phyloP scores from a whole-genome alignment of 305 asterid genomes.

The Ilex paraguariensis region DNA sequence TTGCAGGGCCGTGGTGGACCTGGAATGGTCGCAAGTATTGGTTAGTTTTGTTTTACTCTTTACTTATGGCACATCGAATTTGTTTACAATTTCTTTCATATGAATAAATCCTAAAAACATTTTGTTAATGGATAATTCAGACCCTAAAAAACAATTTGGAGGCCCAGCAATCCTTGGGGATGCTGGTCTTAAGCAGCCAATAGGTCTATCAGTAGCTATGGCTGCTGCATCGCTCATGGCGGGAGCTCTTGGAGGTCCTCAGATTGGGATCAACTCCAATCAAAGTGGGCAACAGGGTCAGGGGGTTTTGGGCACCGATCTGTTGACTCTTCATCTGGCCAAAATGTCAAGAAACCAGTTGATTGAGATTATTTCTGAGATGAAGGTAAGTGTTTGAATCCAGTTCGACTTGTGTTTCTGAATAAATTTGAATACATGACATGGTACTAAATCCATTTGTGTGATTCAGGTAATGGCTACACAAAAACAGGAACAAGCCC shows the following conservation, averaged over 20 bases:
- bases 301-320: conserved; percentile 54
- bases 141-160: conserved; percentile 53
- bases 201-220: conserved; percentile 73
- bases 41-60: conserved; percentile 35
- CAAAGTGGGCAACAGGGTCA: conserved; percentile 41
- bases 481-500: conserved; percentile 72
- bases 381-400: conserved; percentile 52
- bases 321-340: conserved; percentile 72
- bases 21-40: conserved; percentile 59
- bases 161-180: conserved; percentile 53
- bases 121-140: conserved; percentile 24
- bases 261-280: conserved; percentile 34
- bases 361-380: conserved; percentile 55
- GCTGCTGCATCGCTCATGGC: conserved; percentile 88
- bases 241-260: conserved; percentile 79
- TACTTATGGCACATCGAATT: conserved; percentile 11
- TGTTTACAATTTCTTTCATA: background rate
- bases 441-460: conserved; percentile 7
- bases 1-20: conserved; percentile 92
- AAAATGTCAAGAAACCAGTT: conserved; percentile 74
- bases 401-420: too few species aligned
- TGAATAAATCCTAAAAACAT: background rate
- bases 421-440: conserved; percentile 6
- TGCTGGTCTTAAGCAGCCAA: conserved; percentile 57
- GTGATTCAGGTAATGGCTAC: conserved; percentile 66